Evolutionary conservation across 164 flowering plant species (phyloP).

Genomic region (grape (Vitis vinifera)): ASM3070453v1 NC_081809.1:16523001-16523500

Average conservation of each 20-base stretch:
- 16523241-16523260: constrained; percentile 4
- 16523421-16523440: too few relatives aligned
- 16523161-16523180: neutral
- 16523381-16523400: too few relatives aligned
- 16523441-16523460: too few relatives aligned
- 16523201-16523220: constrained; percentile 83
- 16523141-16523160: neutral
- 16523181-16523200: constrained; percentile 53
- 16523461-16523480: too few relatives aligned
- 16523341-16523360: too few relatives aligned
- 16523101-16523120: constrained; percentile 83
- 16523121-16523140: constrained; percentile 64
- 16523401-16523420: too few relatives aligned
- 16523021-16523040: constrained; percentile 9
- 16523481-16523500: too few relatives aligned
- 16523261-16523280: constrained; percentile 8
- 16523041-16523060: neutral
- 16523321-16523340: too few relatives aligned
- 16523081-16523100: constrained; percentile 80
- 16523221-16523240: constrained; percentile 77
- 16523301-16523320: too few relatives aligned
- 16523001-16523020: neutral
- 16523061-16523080: constrained; percentile 74
- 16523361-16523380: too few relatives aligned
- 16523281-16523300: too few relatives aligned